Base-by-base conservation (phyloP, 2,329 filamentous ascomycete genomes). In the Colletotrichum endophyticum region DNA sequence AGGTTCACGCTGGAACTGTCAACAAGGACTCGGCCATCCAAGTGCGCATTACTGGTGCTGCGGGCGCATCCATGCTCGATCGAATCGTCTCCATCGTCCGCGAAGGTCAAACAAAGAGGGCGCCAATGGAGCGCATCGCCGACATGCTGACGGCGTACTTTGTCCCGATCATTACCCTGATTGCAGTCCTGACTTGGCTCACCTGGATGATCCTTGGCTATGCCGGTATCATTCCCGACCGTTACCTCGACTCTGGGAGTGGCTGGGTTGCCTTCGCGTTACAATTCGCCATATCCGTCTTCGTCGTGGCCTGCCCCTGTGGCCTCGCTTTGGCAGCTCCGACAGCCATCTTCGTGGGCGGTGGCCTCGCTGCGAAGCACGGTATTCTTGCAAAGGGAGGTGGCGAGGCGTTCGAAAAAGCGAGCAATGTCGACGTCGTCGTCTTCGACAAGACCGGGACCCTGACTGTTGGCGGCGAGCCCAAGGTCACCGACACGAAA, bases 381-480 rank as follows among this genome's bases (percentile, higher is more conserved):
- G 95, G 95, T 2, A 95, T 98, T 71, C 88, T 98, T 2, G 95
- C 94, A 79, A 95, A 96, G 84, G 95, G 95, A 27, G 95, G 95
- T 27, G 95, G 95, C 39, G 94, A 96, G 82, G 95, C 95, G 1
- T 96, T 97, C 82, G 94, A 96, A 83, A 95, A 95, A 85, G 95
- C 95, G 6, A 96, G 94, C 82, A 91, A 91, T 13, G 89, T 96
- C 61, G 92, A 95, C 82, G 94, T 93, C 69, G 92, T 97, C 53
- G 94, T 97, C 1, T 97, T 98, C 82, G 95, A 98, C 88, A 97
- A 98, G 88, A 98, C 95, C 0, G 95, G 95, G 2, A 98, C 95
- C 0, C 86, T 98, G 74, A 97, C 95, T 0, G 87, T 94, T 80
- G 88, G 94, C 6, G 94, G 94, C 8, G 92, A 95, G 78, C 94